Base-by-base conservation (phyloP, 345 rosid genomes). In the Aethionema arabicum region DNA sequence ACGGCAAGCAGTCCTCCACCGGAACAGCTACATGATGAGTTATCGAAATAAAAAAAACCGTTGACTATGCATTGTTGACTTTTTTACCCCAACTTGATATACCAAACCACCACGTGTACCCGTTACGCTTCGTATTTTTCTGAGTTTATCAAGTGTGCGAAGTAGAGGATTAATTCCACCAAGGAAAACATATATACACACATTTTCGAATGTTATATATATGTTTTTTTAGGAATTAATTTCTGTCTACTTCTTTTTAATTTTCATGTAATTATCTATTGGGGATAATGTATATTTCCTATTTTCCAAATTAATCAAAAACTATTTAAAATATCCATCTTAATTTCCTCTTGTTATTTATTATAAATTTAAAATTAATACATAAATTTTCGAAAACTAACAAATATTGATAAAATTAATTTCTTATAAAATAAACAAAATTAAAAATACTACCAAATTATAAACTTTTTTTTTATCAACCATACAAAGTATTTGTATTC, bases 141-240 rank as follows among this genome's bases (percentile, higher is more conserved):
- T 45, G 75, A 71, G 75, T 58, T 71, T 57, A 71, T 65, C 66
- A 65, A 65, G 61, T 65, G 66, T 71, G 75, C 54, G 61, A 65
- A 58, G 70, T 72, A 52, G 70, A 59, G 33, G 16, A 37, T 43
- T 57, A 32, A n/a, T 29, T 43, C 57, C 15, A 50, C 31, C 11
- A 58, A 54, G 30, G 27, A 31, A 31, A 2, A 61, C 32, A 7
- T 40, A 41, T 70, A 53, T 51, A 51, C 40, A 63, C 10, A 59
- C 70, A 57, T 64, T 43, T 65, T 58, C 70, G 56, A 29, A 71
- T 71, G 70, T 27, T 44, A 40, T 39, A 11, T 58, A 49, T 63
- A 44, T 71, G 39, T 58, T 64, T 50, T 71, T 7, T 46, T 39
- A 4, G 61, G 56, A 37, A 10, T 71, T 59, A 38, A 32, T 5